Evolutionary conservation across 83 land plant genomes (phyloP).

Genomic region (Picea abies): DNA sequence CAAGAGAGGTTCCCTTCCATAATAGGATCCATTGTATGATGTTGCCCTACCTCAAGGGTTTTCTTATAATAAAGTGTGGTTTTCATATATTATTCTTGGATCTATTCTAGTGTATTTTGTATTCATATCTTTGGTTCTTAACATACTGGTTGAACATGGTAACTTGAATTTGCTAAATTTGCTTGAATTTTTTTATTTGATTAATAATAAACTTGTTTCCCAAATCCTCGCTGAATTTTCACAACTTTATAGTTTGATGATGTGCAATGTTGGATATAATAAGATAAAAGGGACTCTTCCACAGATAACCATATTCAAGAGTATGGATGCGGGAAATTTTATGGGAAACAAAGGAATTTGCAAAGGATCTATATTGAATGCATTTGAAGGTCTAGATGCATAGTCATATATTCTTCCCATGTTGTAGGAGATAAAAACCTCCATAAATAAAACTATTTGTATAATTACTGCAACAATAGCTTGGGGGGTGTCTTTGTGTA

Average conservation of each 20-base stretch:
- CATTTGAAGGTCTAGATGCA: slow-evolving; percentile 20
- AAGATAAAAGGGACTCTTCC: slow-evolving; percentile 55
- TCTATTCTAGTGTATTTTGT: too few relatives aligned
- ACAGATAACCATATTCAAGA: slow-evolving; percentile 23
- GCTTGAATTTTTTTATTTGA: slow-evolving; percentile 35
- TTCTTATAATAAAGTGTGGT: too few relatives aligned
- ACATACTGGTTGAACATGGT: slow-evolving; percentile 42
- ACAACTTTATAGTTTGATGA: slow-evolving; percentile 44
- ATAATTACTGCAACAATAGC: slow-evolving; percentile 17
- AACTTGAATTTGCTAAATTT: slow-evolving; percentile 34
- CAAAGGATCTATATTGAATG: slow-evolving; percentile 7
- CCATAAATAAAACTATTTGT: slow-evolving; percentile 27
- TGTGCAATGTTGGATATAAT: slow-evolving; percentile 60
- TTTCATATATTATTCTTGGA: too few relatives aligned
- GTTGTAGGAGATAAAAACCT: slow-evolving; percentile 5
- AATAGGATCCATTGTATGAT: too few relatives aligned
- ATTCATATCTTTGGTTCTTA: too few relatives aligned
- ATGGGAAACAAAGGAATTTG: slow-evolving; percentile 47
- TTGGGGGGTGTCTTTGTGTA: slow-evolving; percentile 30
- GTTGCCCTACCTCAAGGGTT: too few relatives aligned
- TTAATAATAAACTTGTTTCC: slow-evolving; percentile 48
- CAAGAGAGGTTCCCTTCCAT: too few relatives aligned
- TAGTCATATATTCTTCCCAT: not conserved
- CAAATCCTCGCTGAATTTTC: slow-evolving; percentile 44
- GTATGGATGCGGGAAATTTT: slow-evolving; percentile 38